phyloP scores from a whole-genome alignment of 306 rosid genomes.

The Macrotyloma uniflorum region DNA sequence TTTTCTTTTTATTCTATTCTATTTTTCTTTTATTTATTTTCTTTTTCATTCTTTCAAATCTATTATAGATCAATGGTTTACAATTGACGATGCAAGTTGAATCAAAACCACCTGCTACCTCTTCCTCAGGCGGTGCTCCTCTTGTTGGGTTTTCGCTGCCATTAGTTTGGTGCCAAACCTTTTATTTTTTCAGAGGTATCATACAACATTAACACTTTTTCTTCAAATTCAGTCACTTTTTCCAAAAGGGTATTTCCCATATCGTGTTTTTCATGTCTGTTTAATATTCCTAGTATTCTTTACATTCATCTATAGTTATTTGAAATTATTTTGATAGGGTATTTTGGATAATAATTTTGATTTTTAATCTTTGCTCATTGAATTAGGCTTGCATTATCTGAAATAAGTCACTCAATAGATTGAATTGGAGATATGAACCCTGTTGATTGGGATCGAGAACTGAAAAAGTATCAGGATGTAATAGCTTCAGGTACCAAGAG shows the following conservation, averaged over 20 bases:
- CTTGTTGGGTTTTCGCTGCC: neutral
- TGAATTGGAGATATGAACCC: slow-evolving; percentile 28
- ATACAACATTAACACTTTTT: neutral
- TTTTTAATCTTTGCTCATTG: neutral
- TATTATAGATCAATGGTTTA: neutral
- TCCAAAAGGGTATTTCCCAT: neutral
- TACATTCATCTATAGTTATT: neutral
- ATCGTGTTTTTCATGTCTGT: neutral
- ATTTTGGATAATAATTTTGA: slow-evolving; percentile 5
- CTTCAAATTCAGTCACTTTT: slow-evolving; percentile 3
- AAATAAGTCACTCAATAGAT: slow-evolving; percentile 23
- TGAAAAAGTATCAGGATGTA: slow-evolving; percentile 37
- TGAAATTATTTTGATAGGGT: neutral
- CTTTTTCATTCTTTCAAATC: no score
- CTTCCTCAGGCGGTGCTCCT: neutral
- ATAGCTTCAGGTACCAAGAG: slow-evolving; percentile 43
- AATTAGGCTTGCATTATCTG: slow-evolving; percentile 33
- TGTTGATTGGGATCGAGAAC: slow-evolving; percentile 46
- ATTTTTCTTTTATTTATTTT: no score
- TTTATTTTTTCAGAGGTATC: slow-evolving; percentile 16
- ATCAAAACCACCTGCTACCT: neutral
- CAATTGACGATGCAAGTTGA: neutral
- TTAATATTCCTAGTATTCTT: neutral
- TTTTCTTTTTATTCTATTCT: no score
- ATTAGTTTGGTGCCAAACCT: neutral